Base-by-base conservation (phyloP, 495 filamentous ascomycete species). In the Sordaria brevicollis region DNA sequence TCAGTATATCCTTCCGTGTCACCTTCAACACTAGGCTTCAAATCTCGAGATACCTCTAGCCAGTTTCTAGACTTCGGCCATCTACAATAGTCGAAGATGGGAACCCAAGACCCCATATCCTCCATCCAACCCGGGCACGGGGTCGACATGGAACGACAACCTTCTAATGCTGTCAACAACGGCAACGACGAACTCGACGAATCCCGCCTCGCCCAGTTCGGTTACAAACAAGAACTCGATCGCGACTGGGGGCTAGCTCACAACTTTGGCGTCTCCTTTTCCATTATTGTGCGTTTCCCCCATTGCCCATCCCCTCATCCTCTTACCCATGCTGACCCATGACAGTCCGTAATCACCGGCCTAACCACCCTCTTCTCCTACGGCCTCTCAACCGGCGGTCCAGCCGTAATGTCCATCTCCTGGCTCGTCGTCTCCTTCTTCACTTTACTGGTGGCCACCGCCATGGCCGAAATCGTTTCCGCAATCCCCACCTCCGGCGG, bases 381-480 rank as follows among this genome's bases (percentile, higher is more conserved):
- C 80, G 87, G 87, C 19, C 76, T 89, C 17, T 79, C 74, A 54
- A 87, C 84, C 9, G 87, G 87, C 38, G 87, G 87, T 5, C 87
- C 87, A 4, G 85, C 79, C 67, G 85, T 84, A 78, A 87, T 81
- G 83, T 80, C 81, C 11, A 75, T 83, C 33, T 76, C 76, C 65
- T 79, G 77, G 77, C 76, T 79, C 38, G 21, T 79, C 25, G 74
- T 79, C 4, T 75, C 77, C 66, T 76, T 78, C 69, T 79, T 78
- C 71, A 78, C 76, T 25, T 67, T 79, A 17, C 73, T 79, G 39
- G 75, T 78, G 66, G 85, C 85, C 68, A 86, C 88, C 69, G 88
- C 86, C 66, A 89, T 90, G 84, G 88, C 87, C 1, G 89, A 90
- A 75, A 90, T 90, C 71, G 87, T 89, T 31, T 88, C 86, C 3